Conservation (phyloP, 306 rosid genomes). For the Alnus rubra region DNA sequence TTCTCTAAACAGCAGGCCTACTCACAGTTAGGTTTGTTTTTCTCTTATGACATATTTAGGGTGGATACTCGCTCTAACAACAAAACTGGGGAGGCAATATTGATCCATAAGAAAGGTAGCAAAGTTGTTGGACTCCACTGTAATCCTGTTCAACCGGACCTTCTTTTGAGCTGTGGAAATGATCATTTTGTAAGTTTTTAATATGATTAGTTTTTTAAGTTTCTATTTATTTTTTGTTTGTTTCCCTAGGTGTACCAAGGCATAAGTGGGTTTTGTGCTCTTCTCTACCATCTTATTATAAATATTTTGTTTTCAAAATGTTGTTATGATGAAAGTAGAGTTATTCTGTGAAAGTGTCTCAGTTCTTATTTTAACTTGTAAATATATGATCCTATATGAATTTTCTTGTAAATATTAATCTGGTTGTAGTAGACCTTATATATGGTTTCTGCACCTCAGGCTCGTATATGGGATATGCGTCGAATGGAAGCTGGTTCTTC, state of each 20-base stretch:
- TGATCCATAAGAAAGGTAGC: conserved; percentile 86
- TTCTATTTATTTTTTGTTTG: neutral
- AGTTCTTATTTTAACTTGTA: neutral
- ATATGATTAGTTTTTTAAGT: conserved; percentile 1
- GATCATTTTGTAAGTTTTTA: conserved; percentile 81
- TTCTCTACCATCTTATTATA: neutral
- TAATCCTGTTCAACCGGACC: conserved; percentile 92
- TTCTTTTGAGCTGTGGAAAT: conserved; percentile 87
- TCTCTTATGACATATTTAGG: conserved; percentile 42
- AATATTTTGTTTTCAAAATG: neutral
- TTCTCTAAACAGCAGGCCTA: neutral
- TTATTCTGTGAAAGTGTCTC: neutral
- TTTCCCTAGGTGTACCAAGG: neutral
- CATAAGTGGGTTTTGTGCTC: neutral
- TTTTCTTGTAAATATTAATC: neutral
- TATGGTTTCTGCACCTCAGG: conserved; percentile 48
- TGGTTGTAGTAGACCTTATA: conserved; percentile 15
- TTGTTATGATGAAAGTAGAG: neutral
- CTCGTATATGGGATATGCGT: conserved; percentile 95
- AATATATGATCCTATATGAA: neutral
- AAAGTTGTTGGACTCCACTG: conserved; percentile 93
- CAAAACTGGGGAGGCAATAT: conserved; percentile 58
- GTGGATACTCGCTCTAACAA: conserved; percentile 72
- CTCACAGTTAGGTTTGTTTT: conserved; percentile 3
- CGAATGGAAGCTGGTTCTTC: conserved; percentile 65